Percentiles rank a stretch among this genome's conserved stretches.
phyloP scores from a whole-genome alignment of 1,284 basidiomycete genomes.

The Marasmius sp. region DNA sequence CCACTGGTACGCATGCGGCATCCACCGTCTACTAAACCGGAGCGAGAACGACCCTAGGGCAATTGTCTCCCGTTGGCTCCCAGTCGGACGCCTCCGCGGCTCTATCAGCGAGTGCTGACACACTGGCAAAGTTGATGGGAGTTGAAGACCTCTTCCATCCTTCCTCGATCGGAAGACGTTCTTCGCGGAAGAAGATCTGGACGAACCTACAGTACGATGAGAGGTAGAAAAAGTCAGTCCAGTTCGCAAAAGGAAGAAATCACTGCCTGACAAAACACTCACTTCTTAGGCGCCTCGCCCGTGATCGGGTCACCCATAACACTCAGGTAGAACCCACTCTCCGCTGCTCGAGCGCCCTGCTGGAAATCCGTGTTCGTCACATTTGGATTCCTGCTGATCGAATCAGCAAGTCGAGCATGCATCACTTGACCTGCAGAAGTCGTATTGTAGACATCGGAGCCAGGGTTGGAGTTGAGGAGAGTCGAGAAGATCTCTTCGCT shows the following conservation, averaged over 20 bases:
- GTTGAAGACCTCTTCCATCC: not conserved
- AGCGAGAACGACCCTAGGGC: too few relatives aligned
- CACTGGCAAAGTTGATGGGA: not conserved
- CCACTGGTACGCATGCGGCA: too few relatives aligned
- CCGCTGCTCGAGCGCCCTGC: not conserved
- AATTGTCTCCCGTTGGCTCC: too few relatives aligned
- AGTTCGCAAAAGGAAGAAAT: not conserved
- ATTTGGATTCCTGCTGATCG: not conserved
- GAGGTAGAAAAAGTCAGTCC: not conserved
- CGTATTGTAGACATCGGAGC: not conserved
- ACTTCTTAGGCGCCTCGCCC: slow-evolving; percentile 1
- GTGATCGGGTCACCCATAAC: not conserved
- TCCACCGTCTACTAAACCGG: too few relatives aligned
- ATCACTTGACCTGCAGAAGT: slow-evolving; percentile 7
- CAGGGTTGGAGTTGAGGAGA: not conserved
- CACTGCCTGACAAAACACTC: not conserved
- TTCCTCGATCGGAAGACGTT: slow-evolving; percentile 3
- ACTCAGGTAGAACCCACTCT: slow-evolving; percentile 1
- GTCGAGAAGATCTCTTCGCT: slow-evolving; percentile 8
- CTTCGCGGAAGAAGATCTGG: slow-evolving; percentile 3
- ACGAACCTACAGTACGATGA: not conserved
- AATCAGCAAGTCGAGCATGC: not conserved
- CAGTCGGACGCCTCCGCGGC: too few relatives aligned
- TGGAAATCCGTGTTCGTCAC: not conserved
- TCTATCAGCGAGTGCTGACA: not conserved